Base-by-base conservation (phyloP, 352 stramenopile genomes). In the Phytophthora pisi region DNA sequence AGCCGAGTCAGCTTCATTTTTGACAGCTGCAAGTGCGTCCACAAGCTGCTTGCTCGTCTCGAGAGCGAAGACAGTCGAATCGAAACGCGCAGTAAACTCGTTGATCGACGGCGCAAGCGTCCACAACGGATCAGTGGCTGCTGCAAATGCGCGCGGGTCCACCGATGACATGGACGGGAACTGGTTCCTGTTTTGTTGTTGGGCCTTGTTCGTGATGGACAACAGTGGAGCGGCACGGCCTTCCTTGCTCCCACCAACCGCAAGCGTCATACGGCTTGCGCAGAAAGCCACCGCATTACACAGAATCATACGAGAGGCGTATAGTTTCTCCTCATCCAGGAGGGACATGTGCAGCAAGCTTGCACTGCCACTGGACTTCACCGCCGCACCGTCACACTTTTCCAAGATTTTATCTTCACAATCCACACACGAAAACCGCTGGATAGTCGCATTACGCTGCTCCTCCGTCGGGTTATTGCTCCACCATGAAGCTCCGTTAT, bases 281-380 rank as follows among this genome's bases (percentile, higher is more conserved):
- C 88, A 96, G 64, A 90, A 92, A 43, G 88, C 84, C 2, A 80
- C 77, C 11, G 84, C 67, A 63, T 94, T 93, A 68, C 84, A 94
- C 54, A 93, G 26, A 9, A 94, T 88, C 84, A 96, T 90, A 30
- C 86, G 79, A 36, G 84, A 89, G 30, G 84, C 82, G 59, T 93
- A 91, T 57, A 93, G 62, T 68, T 94, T 93, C 45, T 91, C 82
- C 54, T 96, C 84, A 13, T 87, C 83, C 60, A 94, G 86, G 11
- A 91, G 65, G 9, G 85, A 87, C 31, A 92, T 64, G 18, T 79
- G 78, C 46, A 93, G 62, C 34, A 93, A 36, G 2, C 66, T 71
- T 16, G 75, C 59, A 36, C 67, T 73, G 38, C 71, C 61, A 61
- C 64, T 78, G 30, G 71, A 72, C 40, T 68, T 68, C 16, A 74